These are phyloP conservation scores for Mycosphaerella arachidis DNA, from an alignment of 2,329 filamentous ascomycete genomes.

Conservation along the genomic window DNA sequence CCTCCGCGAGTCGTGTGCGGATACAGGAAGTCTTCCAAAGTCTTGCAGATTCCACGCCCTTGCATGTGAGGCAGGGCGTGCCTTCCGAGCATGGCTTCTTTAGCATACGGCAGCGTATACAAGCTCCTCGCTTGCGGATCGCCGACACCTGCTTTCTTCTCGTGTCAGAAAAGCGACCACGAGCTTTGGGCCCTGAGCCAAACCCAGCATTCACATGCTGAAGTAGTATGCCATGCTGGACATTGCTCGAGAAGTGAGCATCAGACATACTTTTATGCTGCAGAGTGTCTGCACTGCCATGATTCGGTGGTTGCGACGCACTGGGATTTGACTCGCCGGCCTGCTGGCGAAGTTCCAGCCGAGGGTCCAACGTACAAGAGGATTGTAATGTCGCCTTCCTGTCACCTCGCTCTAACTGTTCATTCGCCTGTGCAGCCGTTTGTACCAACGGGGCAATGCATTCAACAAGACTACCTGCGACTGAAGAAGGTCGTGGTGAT, in stretches of 20 bases:
- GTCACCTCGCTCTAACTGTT: conserved; percentile 7
- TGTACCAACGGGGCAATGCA: conserved; percentile 12
- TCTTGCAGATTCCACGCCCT: conserved; percentile 56
- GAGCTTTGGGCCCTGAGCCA: conserved; percentile 31
- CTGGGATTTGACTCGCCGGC: background rate
- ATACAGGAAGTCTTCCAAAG: conserved; percentile 59
- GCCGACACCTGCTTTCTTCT: conserved; percentile 57
- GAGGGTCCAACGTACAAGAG: background rate
- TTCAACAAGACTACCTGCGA: background rate
- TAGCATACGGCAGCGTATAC: conserved; percentile 60
- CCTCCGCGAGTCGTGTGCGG: conserved; percentile 54
- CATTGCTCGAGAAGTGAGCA: background rate
- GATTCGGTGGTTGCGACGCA: too few relatives aligned
- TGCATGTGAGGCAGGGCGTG: conserved; percentile 56
- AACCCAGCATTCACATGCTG: conserved; percentile 9
- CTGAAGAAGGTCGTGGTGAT: background rate
- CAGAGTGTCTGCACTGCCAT: too few relatives aligned
- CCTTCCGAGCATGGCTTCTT: conserved; percentile 61
- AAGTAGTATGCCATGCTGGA: background rate
- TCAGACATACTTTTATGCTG: background rate
- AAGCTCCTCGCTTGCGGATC: conserved; percentile 57
- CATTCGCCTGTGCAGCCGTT: conserved; percentile 18
- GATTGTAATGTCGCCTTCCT: background rate
- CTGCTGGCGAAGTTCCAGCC: background rate
- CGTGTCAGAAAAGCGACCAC: conserved; percentile 53